These are phyloP conservation scores for Rhizopus delemar DNA, from an alignment of 371 early-diverging fungal species.

Conservation along the genomic window DNA sequence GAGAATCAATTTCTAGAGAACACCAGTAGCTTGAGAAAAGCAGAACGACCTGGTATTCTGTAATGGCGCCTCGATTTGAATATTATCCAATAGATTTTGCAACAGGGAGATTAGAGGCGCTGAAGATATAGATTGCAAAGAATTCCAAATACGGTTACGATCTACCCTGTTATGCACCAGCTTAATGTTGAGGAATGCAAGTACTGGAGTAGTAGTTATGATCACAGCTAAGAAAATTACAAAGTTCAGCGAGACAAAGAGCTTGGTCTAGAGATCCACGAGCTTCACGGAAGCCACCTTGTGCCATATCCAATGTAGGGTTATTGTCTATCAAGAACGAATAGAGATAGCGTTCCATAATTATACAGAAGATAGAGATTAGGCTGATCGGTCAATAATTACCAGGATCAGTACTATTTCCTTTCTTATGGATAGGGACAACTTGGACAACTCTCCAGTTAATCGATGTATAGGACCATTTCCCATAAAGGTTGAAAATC, in stretches of 20 bases:
- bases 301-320: conserved; percentile 19
- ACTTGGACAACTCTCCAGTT: conserved; percentile 32
- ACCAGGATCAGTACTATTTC: too few species aligned
- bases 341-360: too few species aligned
- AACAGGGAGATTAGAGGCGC: conserved; percentile 9
- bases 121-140: not conserved
- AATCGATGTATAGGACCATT: conserved; percentile 18
- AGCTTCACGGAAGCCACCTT: conserved; percentile 23
- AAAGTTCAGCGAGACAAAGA: conserved; percentile 20
- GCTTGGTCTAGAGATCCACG: conserved; percentile 29
- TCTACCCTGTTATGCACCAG: conserved; percentile 22
- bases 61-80: conserved; percentile 9
- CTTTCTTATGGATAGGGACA: conserved; percentile 28
- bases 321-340: not conserved
- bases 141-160: conserved; percentile 15
- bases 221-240: not conserved
- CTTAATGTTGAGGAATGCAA: conserved; percentile 30
- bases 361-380: too few species aligned
- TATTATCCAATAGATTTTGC: conserved; percentile 22
- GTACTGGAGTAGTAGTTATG: conserved; percentile 4
- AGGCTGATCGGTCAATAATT: too few species aligned
- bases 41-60: conserved; percentile 6
- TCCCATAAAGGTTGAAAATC: conserved; percentile 18
- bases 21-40: conserved; percentile 23
- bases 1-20: conserved; percentile 28